Base-by-base conservation (phyloP, 306 rosid genomes). In the Pyrus bretschneideri region DNA sequence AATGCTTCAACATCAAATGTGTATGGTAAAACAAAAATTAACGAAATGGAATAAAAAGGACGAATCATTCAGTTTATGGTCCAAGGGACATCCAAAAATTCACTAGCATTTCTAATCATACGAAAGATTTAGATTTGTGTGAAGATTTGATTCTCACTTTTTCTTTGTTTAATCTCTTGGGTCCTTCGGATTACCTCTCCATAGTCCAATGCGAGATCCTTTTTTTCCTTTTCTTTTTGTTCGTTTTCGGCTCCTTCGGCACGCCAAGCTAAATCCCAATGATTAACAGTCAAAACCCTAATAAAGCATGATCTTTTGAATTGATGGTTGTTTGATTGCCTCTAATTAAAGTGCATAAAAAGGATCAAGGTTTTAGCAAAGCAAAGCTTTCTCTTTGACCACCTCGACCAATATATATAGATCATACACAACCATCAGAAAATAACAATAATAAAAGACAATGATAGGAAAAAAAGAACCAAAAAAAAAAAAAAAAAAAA, bases 231-330 rank as follows among this genome's bases (percentile, higher is more conserved):
- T 62, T 69, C 10, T 42, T 68, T 49, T 68, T 51, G 59, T 72
- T 19, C 59, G 61, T 61, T 57, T 10, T 13, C 31, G 46, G 73
- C 29, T 59, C 57, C 70, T 54, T 69, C 17, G 27, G 85, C 85
- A 82, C 80, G 85, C 85, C 85, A 62, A 62, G 70, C 80, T 42
- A 23, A 78, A 78, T 30, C 31, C 66, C 70, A 78, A 74, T 82
- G 40, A 82, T 82, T 82, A 78, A 29, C 71, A 22, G 44, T 71
- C 79, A 69, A 78, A 35, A 57, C 35, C 27, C 42, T 62, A 55
- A 51, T 62, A 35, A 40, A 66, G 21, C 45, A 40, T 10, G 27
- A 45, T 61, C 29, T 74, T 60, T 19, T 29, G 70, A 62, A 33
- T 42, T 82, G 69, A 66, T 71, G 68, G 19, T 71, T 13, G n/a